Evolutionary conservation across 257 asterid species (phyloP), one percentile per base, ranked within the genome.

Genomic region (Rhazya stricta): DNA sequence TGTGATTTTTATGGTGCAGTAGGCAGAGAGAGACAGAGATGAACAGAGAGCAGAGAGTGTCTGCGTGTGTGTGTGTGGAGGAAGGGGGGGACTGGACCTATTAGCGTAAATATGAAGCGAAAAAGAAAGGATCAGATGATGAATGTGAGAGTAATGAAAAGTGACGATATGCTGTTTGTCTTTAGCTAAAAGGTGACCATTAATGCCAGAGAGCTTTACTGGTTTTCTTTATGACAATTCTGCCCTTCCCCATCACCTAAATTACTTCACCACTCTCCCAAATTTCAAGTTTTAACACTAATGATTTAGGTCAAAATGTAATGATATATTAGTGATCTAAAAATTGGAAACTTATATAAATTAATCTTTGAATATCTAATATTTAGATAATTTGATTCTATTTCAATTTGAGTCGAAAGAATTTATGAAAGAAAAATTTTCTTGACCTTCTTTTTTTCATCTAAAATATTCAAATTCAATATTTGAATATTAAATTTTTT

Each of bases 141-240:
- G 27, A 50, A 54, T 36, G 67, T 18, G 76, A 68, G 68, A 61
- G 76, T 41, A 37, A 68, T 72, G 62, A 67, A 79, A 76, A 85
- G 77, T 80, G 84, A 68, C 57, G 76, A 82, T 51, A 72, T 74
- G 76, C 67, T 66, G 75, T 74, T 74, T 50, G 82, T 80, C 87
- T 71, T 76, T 39, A 63, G 58, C 81, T 39, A 73, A n/a, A 58
- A 34, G 30, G 42, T 2, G 70, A 15, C 34, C 27, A 72, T 67
- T 58, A 16, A 39, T 45, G 61, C 12, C 41, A 29, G n/a, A n/a
- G 27, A 18, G 2, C 13, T 37, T 57, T 15, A 1, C 43, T 4
- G 0, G 0, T 0, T 43, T 43, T 10, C 13, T 43, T 10, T 43
- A 43, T 45, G 54, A 41, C 27, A 23, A 41, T 45, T 1, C 5